Percentiles rank a stretch among this genome's conserved stretches.
Evolutionary conservation across 2,329 filamentous ascomycete genomes (phyloP).

Genomic region (Zopfia rhizophila): DNA sequence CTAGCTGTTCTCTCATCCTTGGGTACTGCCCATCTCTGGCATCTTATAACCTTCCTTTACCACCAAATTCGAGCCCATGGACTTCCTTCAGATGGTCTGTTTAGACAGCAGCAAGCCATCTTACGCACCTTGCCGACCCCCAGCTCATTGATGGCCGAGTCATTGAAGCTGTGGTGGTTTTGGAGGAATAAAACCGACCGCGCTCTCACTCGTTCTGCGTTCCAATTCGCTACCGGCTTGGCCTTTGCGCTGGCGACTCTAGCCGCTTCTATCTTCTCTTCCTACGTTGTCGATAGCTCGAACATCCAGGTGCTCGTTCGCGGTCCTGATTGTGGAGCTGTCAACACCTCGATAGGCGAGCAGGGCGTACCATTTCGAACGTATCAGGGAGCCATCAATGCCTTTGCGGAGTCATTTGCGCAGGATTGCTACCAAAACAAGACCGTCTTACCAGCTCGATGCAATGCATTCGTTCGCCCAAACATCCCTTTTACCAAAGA

Average conservation of each 20-base stretch:
- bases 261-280: too few relatives aligned
- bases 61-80: conserved; percentile 29
- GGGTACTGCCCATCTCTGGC: conserved; percentile 28
- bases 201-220: conserved; percentile 17
- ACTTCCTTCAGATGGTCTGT: conserved; percentile 19
- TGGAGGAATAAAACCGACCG: conserved; percentile 24
- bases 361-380: too few relatives aligned
- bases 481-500: conserved; percentile 6
- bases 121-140: conserved; percentile 29
- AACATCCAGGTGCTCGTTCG: too few relatives aligned
- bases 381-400: too few relatives aligned
- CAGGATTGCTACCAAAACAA: conserved; percentile 19
- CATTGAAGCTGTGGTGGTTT: conserved; percentile 30
- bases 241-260: too few relatives aligned
- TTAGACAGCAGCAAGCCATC: conserved; percentile 32
- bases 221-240: too few relatives aligned
- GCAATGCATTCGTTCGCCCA: conserved; percentile 6
- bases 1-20: conserved; percentile 21
- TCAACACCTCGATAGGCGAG: conserved; percentile 4
- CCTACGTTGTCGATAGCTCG: too few relatives aligned
- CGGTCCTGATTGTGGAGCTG: too few relatives aligned
- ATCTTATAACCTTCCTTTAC: conserved; percentile 29
- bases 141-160: conserved; percentile 25
- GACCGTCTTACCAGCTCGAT: conserved; percentile 5
- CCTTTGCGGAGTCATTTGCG: conserved; percentile 18